Percentiles rank a stretch among this genome's conserved stretches.
Conservation (phyloP, 2,329 filamentous ascomycete genomes). For the Stemphylium vesicarium region DNA sequence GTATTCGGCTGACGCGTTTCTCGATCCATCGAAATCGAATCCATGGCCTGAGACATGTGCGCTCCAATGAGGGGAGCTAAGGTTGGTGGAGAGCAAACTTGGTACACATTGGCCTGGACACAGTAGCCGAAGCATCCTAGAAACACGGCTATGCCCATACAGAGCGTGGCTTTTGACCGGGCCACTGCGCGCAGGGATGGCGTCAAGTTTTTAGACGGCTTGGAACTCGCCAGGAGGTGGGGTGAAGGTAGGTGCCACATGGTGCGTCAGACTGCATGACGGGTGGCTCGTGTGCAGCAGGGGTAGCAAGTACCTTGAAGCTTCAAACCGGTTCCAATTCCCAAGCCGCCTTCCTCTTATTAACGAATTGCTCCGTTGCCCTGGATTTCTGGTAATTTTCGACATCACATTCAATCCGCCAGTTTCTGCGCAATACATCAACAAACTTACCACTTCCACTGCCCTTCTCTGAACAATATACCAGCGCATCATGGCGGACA, state of each 20-base stretch:
- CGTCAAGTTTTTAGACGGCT: conserved; percentile 40
- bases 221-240: conserved; percentile 29
- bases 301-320: conserved; percentile 36
- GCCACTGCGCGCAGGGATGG: conserved; percentile 32
- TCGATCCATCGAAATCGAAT: conserved; percentile 5
- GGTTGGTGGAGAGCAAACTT: conserved; percentile 3
- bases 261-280: conserved; percentile 49
- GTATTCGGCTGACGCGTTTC: conserved; percentile 9
- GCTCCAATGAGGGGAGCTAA: conserved; percentile 7
- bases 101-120: conserved; percentile 8
- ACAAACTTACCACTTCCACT: conserved; percentile 11
- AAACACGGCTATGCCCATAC: neutral
- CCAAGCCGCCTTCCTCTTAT: conserved; percentile 38
- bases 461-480: conserved; percentile 12
- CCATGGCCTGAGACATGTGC: neutral
- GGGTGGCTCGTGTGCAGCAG: conserved; percentile 45
- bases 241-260: conserved; percentile 35
- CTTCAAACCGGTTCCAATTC: conserved; percentile 48
- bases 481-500: conserved; percentile 46
- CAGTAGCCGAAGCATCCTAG: neutral
- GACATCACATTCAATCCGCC: conserved; percentile 23
- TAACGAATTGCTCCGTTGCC: conserved; percentile 39
- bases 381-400: conserved; percentile 23
- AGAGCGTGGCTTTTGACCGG: neutral
- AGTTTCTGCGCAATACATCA: conserved; percentile 14